phyloP scores from a whole-genome alignment of 2,329 filamentous ascomycete genomes.

The Ascochyta viciae-villosae region DNA sequence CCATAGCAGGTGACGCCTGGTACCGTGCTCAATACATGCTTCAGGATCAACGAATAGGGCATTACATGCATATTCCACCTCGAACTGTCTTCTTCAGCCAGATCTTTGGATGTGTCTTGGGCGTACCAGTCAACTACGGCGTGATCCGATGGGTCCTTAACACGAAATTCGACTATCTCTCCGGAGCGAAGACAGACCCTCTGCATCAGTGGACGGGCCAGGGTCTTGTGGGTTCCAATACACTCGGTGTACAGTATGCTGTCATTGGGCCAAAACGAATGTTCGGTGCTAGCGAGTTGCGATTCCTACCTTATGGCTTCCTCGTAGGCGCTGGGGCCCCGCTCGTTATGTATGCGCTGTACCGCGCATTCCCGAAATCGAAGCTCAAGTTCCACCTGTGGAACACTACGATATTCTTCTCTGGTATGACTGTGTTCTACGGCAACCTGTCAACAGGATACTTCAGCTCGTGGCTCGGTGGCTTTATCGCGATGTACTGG shows the following conservation, averaged over 20 bases:
- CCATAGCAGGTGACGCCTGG: slow-evolving; percentile 68
- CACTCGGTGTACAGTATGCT: slow-evolving; percentile 66
- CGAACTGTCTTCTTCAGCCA: slow-evolving; percentile 67
- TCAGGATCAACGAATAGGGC: slow-evolving; percentile 69
- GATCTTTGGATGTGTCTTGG: slow-evolving; percentile 65
- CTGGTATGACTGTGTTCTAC: slow-evolving; percentile 62
- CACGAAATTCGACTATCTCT: slow-evolving; percentile 63
- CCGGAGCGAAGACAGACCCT: slow-evolving; percentile 60
- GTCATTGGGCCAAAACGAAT: slow-evolving; percentile 62
- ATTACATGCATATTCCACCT: slow-evolving; percentile 69
- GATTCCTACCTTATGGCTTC: slow-evolving; percentile 61
- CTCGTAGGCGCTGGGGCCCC: slow-evolving; percentile 58
- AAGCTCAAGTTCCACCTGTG: slow-evolving; percentile 63
- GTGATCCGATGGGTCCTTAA: slow-evolving; percentile 67
- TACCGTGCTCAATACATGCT: slow-evolving; percentile 55
- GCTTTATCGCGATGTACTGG: slow-evolving; percentile 67
- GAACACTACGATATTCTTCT: slow-evolving; percentile 70
- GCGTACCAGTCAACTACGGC: slow-evolving; percentile 67
- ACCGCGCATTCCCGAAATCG: slow-evolving; percentile 60
- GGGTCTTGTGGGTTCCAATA: slow-evolving; percentile 58
- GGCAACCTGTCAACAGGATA: slow-evolving; percentile 69
- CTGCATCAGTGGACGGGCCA: slow-evolving; percentile 69
- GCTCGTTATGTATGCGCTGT: slow-evolving; percentile 58
- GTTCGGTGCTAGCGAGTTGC: slow-evolving; percentile 58
- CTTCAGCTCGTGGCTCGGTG: slow-evolving; percentile 63